Evolutionary conservation across 768 basidiomycete species (phyloP).

Genomic region (Leccinum variicolor): DNA sequence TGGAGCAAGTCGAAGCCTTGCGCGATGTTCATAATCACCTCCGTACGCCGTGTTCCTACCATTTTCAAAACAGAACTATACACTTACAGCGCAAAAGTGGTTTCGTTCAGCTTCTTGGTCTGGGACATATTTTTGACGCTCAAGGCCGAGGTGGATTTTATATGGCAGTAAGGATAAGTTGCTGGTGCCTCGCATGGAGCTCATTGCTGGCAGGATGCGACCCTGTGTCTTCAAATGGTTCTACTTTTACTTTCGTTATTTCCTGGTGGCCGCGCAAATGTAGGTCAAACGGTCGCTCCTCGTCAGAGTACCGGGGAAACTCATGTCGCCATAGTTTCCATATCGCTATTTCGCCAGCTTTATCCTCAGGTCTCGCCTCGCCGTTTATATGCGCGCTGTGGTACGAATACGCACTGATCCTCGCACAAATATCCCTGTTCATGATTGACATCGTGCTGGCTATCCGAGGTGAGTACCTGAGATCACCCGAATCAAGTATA

Average conservation of each 20-base stretch:
- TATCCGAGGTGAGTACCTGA: constrained; percentile 18
- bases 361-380: constrained; percentile 8
- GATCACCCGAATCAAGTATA: background rate
- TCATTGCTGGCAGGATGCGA: constrained; percentile 8
- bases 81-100: constrained; percentile 15
- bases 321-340: constrained; percentile 6
- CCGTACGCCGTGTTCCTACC: background rate
- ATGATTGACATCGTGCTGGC: constrained; percentile 23
- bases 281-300: background rate
- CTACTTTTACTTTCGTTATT: constrained; percentile 21
- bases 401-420: constrained; percentile 1
- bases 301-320: background rate
- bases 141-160: constrained; percentile 22
- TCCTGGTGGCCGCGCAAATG: constrained; percentile 9
- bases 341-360: background rate
- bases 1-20: constrained; percentile 2
- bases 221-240: constrained; percentile 6
- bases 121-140: constrained; percentile 30
- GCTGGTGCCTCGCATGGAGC: background rate
- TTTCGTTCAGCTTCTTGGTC: constrained; percentile 23
- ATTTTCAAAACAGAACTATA: background rate
- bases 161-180: constrained; percentile 29
- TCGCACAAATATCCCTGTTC: constrained; percentile 7
- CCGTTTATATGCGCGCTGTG: constrained; percentile 6
- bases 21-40: constrained; percentile 7